Evolutionary conservation across 2,329 filamentous ascomycete species (phyloP).

Genomic region (Hymenoscyphus repandus): DNA sequence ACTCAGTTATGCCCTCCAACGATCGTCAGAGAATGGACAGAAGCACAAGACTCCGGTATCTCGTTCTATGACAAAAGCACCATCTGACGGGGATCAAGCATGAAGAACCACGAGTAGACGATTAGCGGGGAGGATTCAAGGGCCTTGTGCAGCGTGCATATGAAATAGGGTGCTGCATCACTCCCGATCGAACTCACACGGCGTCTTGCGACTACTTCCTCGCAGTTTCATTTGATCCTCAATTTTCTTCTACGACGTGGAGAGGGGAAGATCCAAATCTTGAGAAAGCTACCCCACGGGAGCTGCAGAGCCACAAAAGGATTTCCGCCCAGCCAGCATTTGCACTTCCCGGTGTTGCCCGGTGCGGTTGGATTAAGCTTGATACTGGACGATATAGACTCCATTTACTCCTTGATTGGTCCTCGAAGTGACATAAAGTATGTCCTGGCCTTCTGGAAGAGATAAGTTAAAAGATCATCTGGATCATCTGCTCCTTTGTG

Average conservation of each 20-base stretch:
- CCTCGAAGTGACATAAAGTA: not conserved
- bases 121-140: not conserved
- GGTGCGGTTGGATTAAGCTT: not conserved
- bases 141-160: not conserved
- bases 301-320: not conserved
- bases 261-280: not conserved
- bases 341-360: not conserved
- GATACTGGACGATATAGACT: not conserved
- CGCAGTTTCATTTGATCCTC: not conserved
- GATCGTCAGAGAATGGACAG: not conserved
- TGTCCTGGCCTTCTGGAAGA: not conserved
- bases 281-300: not conserved
- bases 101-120: not conserved
- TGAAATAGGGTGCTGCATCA: constrained; percentile 1
- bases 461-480: not conserved
- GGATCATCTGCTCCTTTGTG: not conserved
- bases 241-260: not conserved
- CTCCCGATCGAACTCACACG: constrained; percentile 4
- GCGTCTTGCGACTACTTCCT: not conserved
- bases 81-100: not conserved
- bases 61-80: no score
- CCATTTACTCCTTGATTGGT: not conserved
- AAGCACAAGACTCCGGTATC: no score
- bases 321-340: not conserved
- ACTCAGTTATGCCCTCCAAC: not conserved